Evolutionary conservation across 2,329 filamentous ascomycete genomes (phyloP).

Genomic region (Colletotrichum kahawae): DNA sequence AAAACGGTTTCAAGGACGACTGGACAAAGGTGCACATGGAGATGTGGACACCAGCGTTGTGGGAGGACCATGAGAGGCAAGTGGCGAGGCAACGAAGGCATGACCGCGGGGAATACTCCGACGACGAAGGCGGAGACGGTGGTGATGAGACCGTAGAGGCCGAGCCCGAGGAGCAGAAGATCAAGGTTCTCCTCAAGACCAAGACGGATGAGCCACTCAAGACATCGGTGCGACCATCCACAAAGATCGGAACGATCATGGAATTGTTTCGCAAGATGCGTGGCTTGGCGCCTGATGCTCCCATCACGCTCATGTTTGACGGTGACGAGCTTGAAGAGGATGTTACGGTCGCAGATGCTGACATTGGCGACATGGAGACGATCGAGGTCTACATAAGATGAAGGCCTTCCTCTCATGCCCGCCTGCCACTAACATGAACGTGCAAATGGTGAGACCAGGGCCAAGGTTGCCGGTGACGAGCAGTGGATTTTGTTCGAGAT

Average conservation of each 20-base stretch:
- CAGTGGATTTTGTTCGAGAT: constrained; percentile 11
- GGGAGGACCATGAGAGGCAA: constrained; percentile 51
- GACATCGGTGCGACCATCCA: constrained; percentile 57
- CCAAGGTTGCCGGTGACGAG: neutral
- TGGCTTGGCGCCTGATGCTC: constrained; percentile 52
- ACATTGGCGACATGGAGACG: constrained; percentile 76
- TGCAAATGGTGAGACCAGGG: neutral
- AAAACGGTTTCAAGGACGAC: constrained; percentile 50
- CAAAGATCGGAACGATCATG: constrained; percentile 66
- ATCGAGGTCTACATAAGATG: constrained; percentile 72
- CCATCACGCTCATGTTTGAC: constrained; percentile 73
- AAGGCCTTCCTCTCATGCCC: neutral
- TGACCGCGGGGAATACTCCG: constrained; percentile 46
- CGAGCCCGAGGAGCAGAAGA: constrained; percentile 36
- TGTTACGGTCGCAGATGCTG: constrained; percentile 66
- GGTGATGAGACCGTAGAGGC: constrained; percentile 23
- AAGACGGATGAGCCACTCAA: constrained; percentile 55
- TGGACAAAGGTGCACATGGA: constrained; percentile 73
- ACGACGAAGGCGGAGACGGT: constrained; percentile 26
- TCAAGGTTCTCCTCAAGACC: constrained; percentile 60
- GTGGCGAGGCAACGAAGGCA: constrained; percentile 52
- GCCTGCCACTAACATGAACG: neutral
- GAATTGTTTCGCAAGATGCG: constrained; percentile 63
- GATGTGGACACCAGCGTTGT: constrained; percentile 74
- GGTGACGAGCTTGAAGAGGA: constrained; percentile 72